phyloP scores from a whole-genome alignment of 2,329 filamentous ascomycete genomes.

The Ascocoryne sarcoides region DNA sequence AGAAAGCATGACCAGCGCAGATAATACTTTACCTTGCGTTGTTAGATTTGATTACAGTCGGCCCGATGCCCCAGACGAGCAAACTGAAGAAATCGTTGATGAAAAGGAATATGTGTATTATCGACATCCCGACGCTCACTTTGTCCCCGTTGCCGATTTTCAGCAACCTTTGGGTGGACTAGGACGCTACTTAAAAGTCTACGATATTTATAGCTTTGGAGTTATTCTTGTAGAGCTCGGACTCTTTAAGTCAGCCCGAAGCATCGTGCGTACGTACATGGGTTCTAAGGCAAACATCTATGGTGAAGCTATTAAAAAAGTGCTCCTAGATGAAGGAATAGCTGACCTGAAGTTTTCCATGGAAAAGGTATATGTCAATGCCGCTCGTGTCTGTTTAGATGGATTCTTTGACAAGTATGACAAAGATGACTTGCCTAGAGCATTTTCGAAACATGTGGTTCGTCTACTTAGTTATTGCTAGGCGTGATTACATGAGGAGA shows the following conservation, averaged over 20 bases:
- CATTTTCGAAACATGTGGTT: too few species aligned
- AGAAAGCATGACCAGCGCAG: conserved; percentile 15
- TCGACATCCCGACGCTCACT: conserved; percentile 30
- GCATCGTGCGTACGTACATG: too few species aligned
- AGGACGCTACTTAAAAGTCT: conserved; percentile 28
- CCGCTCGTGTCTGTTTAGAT: too few species aligned
- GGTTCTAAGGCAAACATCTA: too few species aligned
- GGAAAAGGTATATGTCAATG: too few species aligned
- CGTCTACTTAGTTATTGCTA: too few species aligned
- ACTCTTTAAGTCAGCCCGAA: background rate
- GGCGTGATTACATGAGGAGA: too few species aligned
- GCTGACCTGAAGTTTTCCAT: too few species aligned
- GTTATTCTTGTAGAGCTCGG: conserved; percentile 34
- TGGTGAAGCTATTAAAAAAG: too few species aligned
- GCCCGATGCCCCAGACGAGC: conserved; percentile 31
- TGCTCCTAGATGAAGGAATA: too few species aligned
- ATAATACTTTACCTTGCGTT: conserved; percentile 25
- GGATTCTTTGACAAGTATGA: too few species aligned
- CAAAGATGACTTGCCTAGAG: too few species aligned
- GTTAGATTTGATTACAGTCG: conserved; percentile 35
- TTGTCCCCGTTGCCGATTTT: conserved; percentile 8
- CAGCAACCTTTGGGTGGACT: conserved; percentile 5
- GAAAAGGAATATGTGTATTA: conserved; percentile 30
- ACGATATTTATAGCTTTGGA: conserved; percentile 34
- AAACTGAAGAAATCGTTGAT: conserved; percentile 31